phyloP scores from a whole-genome alignment of 1,284 basidiomycete genomes.

The Pascua sp. region DNA sequence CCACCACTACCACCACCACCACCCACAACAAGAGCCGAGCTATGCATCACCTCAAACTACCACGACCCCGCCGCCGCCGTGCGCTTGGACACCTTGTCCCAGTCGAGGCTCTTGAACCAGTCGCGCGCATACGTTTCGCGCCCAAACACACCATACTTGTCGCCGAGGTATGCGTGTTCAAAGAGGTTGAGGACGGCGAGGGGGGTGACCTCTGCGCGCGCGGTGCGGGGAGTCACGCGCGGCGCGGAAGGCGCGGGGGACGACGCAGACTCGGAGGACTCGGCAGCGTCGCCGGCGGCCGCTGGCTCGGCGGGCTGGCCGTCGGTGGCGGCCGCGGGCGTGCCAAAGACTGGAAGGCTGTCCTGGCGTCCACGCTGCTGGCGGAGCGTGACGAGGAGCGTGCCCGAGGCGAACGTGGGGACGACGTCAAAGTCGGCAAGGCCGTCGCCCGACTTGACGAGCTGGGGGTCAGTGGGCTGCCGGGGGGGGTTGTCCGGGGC shows the following conservation, averaged over 20 bases:
- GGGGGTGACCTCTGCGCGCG: constrained; percentile 19
- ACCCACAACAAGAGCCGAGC: too few species aligned
- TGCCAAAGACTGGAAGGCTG: constrained; percentile 27
- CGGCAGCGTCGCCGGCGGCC: constrained; percentile 3
- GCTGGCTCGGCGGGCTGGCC: not conserved
- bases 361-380: constrained; percentile 43
- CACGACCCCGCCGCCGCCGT: constrained; percentile 9
- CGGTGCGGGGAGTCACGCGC: constrained; percentile 1
- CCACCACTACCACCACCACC: too few species aligned
- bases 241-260: constrained; percentile 5
- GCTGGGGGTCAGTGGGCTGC: too few species aligned
- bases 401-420: constrained; percentile 80
- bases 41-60: too few species aligned
- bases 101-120: constrained; percentile 87
- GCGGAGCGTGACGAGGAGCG: constrained; percentile 65
- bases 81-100: constrained; percentile 60
- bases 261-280: constrained; percentile 3
- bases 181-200: constrained; percentile 76
- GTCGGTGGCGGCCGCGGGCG: constrained; percentile 20
- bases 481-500: too few species aligned
- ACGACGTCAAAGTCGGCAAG: constrained; percentile 37
- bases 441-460: constrained; percentile 36
- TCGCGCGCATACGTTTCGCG: constrained; percentile 83
- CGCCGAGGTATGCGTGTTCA: constrained; percentile 86
- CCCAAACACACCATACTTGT: constrained; percentile 89